Conservation (phyloP, 2,329 filamentous ascomycete species). For the Aulographum hederae region DNA sequence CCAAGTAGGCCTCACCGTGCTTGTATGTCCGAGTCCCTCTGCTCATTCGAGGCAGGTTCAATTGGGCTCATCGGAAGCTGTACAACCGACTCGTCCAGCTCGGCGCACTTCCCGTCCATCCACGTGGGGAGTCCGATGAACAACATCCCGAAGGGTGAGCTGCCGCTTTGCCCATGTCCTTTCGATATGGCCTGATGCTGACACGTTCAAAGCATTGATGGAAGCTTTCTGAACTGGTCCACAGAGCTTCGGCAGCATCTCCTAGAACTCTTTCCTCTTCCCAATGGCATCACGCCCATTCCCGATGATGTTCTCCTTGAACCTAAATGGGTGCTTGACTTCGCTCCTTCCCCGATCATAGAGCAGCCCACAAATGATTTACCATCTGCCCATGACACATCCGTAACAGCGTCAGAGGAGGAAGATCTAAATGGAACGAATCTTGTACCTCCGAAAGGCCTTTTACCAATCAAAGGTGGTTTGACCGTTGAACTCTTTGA, state of each 20-base stretch:
- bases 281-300: slow-evolving; percentile 48
- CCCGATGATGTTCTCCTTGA: slow-evolving; percentile 56
- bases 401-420: background rate
- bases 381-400: slow-evolving; percentile 1
- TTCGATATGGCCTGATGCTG: background rate
- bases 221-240: slow-evolving; percentile 64
- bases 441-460: slow-evolving; percentile 21
- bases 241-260: slow-evolving; percentile 48
- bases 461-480: slow-evolving; percentile 39
- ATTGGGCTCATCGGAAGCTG: slow-evolving; percentile 81
- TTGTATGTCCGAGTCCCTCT: background rate
- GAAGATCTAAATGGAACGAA: background rate
- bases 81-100: slow-evolving; percentile 70
- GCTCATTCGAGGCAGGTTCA: slow-evolving; percentile 42
- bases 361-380: too few relatives aligned
- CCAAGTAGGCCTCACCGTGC: slow-evolving; percentile 44
- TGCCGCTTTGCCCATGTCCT: background rate
- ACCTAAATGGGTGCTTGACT: slow-evolving; percentile 48
- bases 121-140: slow-evolving; percentile 76
- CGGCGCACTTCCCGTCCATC: slow-evolving; percentile 58
- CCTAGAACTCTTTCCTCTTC: slow-evolving; percentile 49
- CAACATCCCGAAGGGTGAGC: slow-evolving; percentile 78
- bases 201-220: slow-evolving; percentile 47
- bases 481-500: slow-evolving; percentile 37
- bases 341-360: slow-evolving; percentile 9